A percentile compares a stretch with the other conserved stretches of the same genome.
Conservation (phyloP, 768 basidiomycete species). For the Kwoniella sp. region DNA sequence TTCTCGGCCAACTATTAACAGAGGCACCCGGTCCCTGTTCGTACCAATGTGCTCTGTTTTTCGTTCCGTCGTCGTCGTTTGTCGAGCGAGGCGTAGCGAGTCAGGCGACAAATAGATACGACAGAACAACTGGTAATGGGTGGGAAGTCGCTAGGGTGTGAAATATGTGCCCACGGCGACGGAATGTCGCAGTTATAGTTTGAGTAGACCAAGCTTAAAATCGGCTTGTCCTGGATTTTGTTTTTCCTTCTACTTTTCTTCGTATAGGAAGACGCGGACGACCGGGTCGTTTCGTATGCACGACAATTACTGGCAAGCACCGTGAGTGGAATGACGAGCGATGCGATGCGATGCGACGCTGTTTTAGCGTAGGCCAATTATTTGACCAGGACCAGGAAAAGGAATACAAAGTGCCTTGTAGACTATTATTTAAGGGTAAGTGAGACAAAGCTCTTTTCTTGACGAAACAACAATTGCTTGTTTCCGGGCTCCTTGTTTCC, state of each 20-base stretch:
- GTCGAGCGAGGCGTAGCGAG: background rate
- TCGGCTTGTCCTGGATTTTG: too few species aligned
- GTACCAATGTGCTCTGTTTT: background rate
- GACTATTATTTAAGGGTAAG: conserved; percentile 1
- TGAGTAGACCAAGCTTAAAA: background rate
- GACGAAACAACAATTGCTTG: too few species aligned
- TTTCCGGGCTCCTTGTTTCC: background rate
- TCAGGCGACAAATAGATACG: too few species aligned
- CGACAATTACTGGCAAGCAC: too few species aligned
- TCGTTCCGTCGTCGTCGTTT: background rate
- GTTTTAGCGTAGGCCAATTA: background rate
- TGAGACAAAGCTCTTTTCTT: too few species aligned
- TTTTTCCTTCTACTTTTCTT: background rate
- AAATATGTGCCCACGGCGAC: background rate
- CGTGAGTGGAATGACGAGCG: background rate
- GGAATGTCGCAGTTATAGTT: conserved; percentile 2
- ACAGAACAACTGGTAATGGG: too few species aligned
- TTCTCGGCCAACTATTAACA: background rate
- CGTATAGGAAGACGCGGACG: background rate
- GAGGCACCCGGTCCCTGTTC: conserved; percentile 1
- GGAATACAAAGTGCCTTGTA: background rate
- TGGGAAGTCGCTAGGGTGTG: too few species aligned
- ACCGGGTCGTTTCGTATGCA: too few species aligned
- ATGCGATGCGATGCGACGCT: background rate
- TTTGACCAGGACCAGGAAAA: background rate